A percentile compares a stretch with the other conserved stretches of the same genome.
Evolutionary conservation across 1,284 basidiomycete genomes (phyloP).

Genomic region (Ceratobasidium sp.): DNA sequence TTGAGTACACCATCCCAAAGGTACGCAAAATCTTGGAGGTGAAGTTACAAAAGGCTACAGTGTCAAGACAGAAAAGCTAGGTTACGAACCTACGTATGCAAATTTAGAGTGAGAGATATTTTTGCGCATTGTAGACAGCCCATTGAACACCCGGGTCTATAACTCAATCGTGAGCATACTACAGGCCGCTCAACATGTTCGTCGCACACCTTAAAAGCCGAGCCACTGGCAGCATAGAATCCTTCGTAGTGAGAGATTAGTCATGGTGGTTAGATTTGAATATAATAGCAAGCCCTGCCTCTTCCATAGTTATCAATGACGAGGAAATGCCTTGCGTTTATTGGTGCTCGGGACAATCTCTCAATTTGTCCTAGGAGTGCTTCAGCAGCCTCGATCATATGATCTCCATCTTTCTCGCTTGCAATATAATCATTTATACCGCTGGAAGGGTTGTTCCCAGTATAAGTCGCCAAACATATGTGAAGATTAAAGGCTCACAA

Average conservation of each 20-base stretch:
- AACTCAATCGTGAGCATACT: background rate
- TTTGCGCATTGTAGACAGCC: background rate
- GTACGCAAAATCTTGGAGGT: conserved; percentile 24
- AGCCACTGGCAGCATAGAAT: conserved; percentile 19
- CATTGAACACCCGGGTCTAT: conserved; percentile 34
- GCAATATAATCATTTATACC: conserved; percentile 39
- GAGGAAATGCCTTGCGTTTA: conserved; percentile 25
- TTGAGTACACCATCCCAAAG: conserved; percentile 36
- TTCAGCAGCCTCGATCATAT: conserved; percentile 40
- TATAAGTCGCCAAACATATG: background rate
- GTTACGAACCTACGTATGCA: conserved; percentile 32
- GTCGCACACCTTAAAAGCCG: conserved; percentile 24
- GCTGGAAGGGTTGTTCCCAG: background rate
- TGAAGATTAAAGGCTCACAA: conserved; percentile 23
- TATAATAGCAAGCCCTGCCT: conserved; percentile 3
- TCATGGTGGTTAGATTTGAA: background rate
- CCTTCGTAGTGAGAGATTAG: background rate
- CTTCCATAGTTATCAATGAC: conserved; percentile 37
- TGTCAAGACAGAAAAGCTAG: background rate
- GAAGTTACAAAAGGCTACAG: background rate
- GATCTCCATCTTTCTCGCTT: conserved; percentile 16
- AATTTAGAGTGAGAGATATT: background rate
- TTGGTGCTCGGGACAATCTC: conserved; percentile 17
- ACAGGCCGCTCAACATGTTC: background rate
- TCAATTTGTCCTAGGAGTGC: conserved; percentile 26